phyloP scores from a whole-genome alignment of 352 stramenopile genomes.

The Albugo laibachii region DNA sequence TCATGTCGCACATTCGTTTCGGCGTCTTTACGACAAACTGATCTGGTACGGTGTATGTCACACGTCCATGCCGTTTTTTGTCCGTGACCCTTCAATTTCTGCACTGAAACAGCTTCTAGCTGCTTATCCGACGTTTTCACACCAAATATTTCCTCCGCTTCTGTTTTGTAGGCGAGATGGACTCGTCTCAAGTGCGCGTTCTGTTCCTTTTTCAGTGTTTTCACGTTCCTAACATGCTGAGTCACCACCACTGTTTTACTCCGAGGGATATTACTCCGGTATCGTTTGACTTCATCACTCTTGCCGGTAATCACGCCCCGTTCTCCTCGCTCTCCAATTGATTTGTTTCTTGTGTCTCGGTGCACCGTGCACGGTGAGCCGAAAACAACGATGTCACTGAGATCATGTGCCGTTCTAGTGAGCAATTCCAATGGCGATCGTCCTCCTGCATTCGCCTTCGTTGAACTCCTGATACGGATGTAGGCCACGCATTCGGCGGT shows the following conservation, averaged over 20 bases:
- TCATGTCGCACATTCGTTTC: too few species aligned
- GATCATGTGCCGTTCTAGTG: neutral
- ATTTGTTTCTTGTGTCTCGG: constrained; percentile 2
- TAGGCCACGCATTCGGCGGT: constrained; percentile 11
- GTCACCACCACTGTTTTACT: constrained; percentile 3
- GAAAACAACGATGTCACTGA: constrained; percentile 4
- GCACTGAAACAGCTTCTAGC: too few species aligned
- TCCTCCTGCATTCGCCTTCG: constrained; percentile 1
- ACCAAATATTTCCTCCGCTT: neutral
- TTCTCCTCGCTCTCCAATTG: neutral
- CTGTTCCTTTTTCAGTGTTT: neutral
- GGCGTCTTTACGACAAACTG: too few species aligned
- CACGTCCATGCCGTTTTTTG: too few species aligned
- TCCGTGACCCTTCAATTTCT: too few species aligned
- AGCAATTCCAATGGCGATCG: constrained; percentile 3
- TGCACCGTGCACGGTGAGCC: constrained; percentile 1
- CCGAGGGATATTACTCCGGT: constrained; percentile 6
- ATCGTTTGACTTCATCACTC: constrained; percentile 5
- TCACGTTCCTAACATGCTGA: constrained; percentile 6
- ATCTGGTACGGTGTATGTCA: too few species aligned
- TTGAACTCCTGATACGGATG: constrained; percentile 11
- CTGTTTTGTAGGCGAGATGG: neutral
- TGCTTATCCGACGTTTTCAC: too few species aligned
- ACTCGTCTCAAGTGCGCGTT: constrained; percentile 1
- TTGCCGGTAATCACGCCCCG: constrained; percentile 3